These are phyloP conservation scores for Cladosporium velox DNA, from an alignment of 2,329 filamentous ascomycete genomes.

Conservation along the genomic window DNA sequence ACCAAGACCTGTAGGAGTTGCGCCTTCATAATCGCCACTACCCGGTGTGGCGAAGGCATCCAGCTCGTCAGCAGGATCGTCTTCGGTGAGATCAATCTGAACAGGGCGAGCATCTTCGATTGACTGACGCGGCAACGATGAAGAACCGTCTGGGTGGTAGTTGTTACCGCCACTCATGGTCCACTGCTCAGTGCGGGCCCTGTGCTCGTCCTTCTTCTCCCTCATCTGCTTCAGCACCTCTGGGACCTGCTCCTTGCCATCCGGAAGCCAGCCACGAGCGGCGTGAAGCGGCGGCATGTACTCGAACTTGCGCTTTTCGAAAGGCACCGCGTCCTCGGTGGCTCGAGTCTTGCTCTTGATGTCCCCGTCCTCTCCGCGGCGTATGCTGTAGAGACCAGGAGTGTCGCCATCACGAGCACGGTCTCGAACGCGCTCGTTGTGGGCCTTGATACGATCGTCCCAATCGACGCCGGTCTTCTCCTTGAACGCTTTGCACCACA, in stretches of 20 bases:
- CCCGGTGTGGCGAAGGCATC: background rate
- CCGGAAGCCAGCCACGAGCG: slow-evolving; percentile 25
- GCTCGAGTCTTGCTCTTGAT: slow-evolving; percentile 17
- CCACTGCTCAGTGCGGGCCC: background rate
- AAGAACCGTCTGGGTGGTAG: background rate
- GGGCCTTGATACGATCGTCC: slow-evolving; percentile 41
- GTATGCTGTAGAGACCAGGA: background rate
- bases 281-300: slow-evolving; percentile 28
- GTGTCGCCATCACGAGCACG: background rate
- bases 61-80: background rate
- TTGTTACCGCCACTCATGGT: background rate
- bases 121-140: background rate
- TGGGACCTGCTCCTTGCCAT: slow-evolving; percentile 1
- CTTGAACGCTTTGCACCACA: slow-evolving; percentile 44
- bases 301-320: slow-evolving; percentile 13
- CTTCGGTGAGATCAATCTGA: slow-evolving; percentile 8
- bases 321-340: slow-evolving; percentile 28
- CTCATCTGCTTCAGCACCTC: background rate
- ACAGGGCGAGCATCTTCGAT: background rate
- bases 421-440: slow-evolving; percentile 23
- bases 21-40: background rate
- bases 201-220: background rate
- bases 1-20: background rate
- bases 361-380: background rate
- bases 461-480: slow-evolving; percentile 44